Conservation (phyloP, 495 filamentous ascomycete species). For the Penicillium pulvis region DNA sequence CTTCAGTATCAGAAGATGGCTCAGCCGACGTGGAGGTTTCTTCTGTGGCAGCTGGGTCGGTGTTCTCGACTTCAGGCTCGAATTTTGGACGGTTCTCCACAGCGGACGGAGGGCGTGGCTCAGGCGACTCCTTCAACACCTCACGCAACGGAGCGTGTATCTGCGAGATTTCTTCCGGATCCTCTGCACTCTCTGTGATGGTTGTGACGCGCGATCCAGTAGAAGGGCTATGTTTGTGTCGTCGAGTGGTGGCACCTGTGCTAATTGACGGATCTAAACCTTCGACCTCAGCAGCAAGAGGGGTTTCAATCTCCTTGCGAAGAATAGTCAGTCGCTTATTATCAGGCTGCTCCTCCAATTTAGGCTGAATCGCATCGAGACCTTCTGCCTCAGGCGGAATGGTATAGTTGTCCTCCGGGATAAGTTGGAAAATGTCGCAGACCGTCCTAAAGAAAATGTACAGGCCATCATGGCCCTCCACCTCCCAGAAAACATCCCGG, state of each 20-base stretch:
- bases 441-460: constrained; percentile 98
- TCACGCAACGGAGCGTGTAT: constrained; percentile 17
- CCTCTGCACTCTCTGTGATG: constrained; percentile 72
- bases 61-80: neutral
- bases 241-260: constrained; percentile 66
- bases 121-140: constrained; percentile 19
- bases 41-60: constrained; percentile 5
- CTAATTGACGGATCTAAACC: constrained; percentile 45
- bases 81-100: constrained; percentile 9
- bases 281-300: constrained; percentile 24
- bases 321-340: constrained; percentile 49
- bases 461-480: constrained; percentile 83
- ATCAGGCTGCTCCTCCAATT: constrained; percentile 35
- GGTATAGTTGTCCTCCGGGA: constrained; percentile 93
- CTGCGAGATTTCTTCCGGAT: constrained; percentile 44
- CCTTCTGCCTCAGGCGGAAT: constrained; percentile 93
- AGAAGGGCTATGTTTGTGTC: constrained; percentile 74
- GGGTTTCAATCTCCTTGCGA: constrained; percentile 38
- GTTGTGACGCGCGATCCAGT: constrained; percentile 73
- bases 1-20: constrained; percentile 6
- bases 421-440: constrained; percentile 83
- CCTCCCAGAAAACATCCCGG: constrained; percentile 89
- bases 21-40: constrained; percentile 10
- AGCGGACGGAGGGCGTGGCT: constrained; percentile 16
- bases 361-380: constrained; percentile 51